Base-by-base conservation (phyloP, 352 stramenopile species). In the Phytophthora tubulina region DNA sequence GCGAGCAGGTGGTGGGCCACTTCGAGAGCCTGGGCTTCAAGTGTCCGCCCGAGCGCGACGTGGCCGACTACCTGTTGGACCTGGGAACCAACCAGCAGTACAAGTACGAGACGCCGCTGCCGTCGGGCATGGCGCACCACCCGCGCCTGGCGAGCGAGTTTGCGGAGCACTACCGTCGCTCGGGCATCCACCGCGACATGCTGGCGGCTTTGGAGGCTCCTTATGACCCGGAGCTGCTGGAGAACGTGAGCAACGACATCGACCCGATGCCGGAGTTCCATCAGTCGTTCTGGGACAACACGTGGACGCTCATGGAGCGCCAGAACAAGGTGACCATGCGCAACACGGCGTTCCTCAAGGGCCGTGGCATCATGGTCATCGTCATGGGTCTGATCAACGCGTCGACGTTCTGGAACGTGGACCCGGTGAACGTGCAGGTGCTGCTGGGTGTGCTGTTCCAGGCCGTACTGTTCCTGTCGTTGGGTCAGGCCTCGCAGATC, bases 401-500 rank as follows among this genome's bases (percentile, higher is more conserved):
- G 10, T 74, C 54, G 17, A 80, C 72, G 10, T 89, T 89, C 63
- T 88, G 76, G 72, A 64, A 84, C 36, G 65, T 86, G 48, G 75
- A 86, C 52, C 74, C 72, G 15, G 54, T 44, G 39, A 60, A 84
- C 13, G 59, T 82, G 4, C 66, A 81, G 55, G 70, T 83, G 53
- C 50, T 91, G 7, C 73, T 96, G 59, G 89, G 92, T 36, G 75
- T 95, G 48, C 67, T 96, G 8, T 97, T 95, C 68, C 76, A 88
- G 54, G 78, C 76, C 21, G 69, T 95, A 27, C 79, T 97, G 60
- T 96, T 93, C 67, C 72, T 93, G 13, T 80, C 82, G 31, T 53
- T 97, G 17, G 85, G 84, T n/a, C 80, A 88, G 33, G 88, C 90
- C 59, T 72, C 88, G 13, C 81, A 91, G 55, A 78, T 97, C 17